phyloP scores from a whole-genome alignment of 441 rosid species.

The Populus hybrid region DNA sequence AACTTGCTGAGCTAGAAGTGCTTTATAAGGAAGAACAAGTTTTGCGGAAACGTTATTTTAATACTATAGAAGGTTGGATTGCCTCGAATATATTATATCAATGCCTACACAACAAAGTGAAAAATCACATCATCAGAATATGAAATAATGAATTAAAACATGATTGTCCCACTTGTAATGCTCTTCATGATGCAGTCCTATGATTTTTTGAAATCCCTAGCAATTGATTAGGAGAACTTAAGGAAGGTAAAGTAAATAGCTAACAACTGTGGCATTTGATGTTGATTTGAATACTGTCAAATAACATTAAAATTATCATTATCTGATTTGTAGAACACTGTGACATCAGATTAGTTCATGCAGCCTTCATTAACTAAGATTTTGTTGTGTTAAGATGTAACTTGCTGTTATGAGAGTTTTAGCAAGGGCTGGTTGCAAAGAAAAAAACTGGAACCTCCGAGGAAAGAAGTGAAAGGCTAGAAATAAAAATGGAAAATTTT shows the following conservation, averaged over 20 bases:
- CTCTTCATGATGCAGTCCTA: background rate
- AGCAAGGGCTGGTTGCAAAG: background rate
- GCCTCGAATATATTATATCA: background rate
- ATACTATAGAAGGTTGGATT: constrained; percentile 80
- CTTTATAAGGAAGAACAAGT: constrained; percentile 93
- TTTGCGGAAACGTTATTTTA: constrained; percentile 81
- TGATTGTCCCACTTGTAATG: background rate
- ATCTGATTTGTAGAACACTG: background rate
- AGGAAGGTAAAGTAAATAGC: background rate
- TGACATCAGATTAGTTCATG: background rate
- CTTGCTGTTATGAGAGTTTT: background rate
- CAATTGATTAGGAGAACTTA: background rate
- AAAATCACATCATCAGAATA: background rate
- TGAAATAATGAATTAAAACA: background rate
- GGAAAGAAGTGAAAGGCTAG: background rate
- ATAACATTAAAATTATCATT: too few species aligned
- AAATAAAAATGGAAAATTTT: background rate
- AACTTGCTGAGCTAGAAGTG: constrained; percentile 83
- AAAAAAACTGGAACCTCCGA: background rate
- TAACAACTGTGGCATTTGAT: background rate
- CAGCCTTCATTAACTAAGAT: too few species aligned
- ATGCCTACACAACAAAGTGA: background rate
- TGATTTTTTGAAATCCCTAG: background rate
- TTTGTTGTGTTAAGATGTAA: too few species aligned
- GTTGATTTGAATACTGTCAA: background rate